Evolutionary conservation across 176 grass and related monocot species (phyloP).

Genomic region (Puya raimondii): DNA sequence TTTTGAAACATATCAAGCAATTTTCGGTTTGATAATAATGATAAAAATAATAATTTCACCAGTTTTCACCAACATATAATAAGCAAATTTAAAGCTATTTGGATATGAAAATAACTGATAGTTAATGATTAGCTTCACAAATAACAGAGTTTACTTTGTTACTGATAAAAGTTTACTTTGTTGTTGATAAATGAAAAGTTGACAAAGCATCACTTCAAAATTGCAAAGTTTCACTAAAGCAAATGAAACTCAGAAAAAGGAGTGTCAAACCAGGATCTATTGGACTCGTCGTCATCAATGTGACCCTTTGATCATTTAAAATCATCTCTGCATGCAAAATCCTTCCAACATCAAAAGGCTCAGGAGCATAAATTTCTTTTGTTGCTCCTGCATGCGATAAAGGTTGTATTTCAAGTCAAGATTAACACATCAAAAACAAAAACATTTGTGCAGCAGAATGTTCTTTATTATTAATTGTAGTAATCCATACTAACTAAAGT

Average conservation of each 20-base stretch:
- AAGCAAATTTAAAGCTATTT: too few species aligned
- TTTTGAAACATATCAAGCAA: too few species aligned
- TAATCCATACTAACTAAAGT: too few species aligned
- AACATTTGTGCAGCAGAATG: neutral
- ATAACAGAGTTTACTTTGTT: too few species aligned
- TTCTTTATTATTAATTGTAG: neutral
- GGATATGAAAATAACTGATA: too few species aligned
- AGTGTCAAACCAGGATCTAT: slow-evolving; percentile 67
- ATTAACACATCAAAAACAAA: slow-evolving; percentile 2
- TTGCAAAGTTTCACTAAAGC: neutral
- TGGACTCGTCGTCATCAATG: slow-evolving; percentile 46
- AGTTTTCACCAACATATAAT: neutral
- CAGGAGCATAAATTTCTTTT: slow-evolving; percentile 76
- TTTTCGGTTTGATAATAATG: too few species aligned
- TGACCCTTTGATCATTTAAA: slow-evolving; percentile 37
- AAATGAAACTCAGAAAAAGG: neutral
- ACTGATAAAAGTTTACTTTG: too few species aligned
- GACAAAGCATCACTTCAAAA: neutral
- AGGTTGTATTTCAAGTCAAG: neutral
- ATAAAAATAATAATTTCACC: neutral
- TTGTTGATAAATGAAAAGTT: too few species aligned
- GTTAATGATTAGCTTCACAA: too few species aligned
- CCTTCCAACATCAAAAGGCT: slow-evolving; percentile 84
- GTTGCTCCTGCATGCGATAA: slow-evolving; percentile 57
- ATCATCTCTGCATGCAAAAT: slow-evolving; percentile 72